Base-by-base conservation (phyloP, 2,329 filamentous ascomycete genomes). In the Fusarium gaditjirri region DNA sequence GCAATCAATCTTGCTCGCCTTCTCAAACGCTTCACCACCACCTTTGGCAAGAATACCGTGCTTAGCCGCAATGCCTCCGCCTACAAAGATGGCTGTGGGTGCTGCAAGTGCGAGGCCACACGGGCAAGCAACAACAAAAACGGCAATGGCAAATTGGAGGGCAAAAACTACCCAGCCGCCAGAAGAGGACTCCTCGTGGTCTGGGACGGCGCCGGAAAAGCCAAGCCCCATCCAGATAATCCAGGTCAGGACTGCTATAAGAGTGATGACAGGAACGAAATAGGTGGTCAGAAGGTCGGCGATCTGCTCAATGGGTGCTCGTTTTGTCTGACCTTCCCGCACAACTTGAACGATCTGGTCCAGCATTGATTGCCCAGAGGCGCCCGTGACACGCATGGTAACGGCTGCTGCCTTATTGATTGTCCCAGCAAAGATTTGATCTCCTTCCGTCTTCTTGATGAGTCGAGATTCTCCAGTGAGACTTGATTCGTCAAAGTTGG, bases 61-160 rank as follows among this genome's bases (percentile, higher is more conserved):
- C 78, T 92, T 91, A 11, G 94, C 94, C 5, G 94, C 94, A 23
- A 96, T 83, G 3, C 93, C 93, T 39, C 92, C 91, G 6, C 93
- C 94, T 14, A 96, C 93, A 72, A 95, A 95, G 38, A 97, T 89
- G 58, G 94, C 94, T 0, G 94, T 97, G 2, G 94, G 94, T 0
- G 93, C 93, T n/a, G 94, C 94, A 12, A 97, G 88, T 3, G 92
- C 94, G 19, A 97, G 86, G 5, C 94, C 94, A 76, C 94, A 97
- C 4, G 94, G 94, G 77, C 94, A 97, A 5, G 94, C 93, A 33
- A 97, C 91, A 38, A 97, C 93, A 74, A 97, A 96, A 17, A 96
- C 93, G 11, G 94, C 89, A 75, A 97, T 95, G 21, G 94, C 92
- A 76, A 95, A 96, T 70, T 93, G 91, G 47, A 96, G 86, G 5